Conservation (phyloP, 805 yeast species). For the Kodamaea leandrae region DNA sequence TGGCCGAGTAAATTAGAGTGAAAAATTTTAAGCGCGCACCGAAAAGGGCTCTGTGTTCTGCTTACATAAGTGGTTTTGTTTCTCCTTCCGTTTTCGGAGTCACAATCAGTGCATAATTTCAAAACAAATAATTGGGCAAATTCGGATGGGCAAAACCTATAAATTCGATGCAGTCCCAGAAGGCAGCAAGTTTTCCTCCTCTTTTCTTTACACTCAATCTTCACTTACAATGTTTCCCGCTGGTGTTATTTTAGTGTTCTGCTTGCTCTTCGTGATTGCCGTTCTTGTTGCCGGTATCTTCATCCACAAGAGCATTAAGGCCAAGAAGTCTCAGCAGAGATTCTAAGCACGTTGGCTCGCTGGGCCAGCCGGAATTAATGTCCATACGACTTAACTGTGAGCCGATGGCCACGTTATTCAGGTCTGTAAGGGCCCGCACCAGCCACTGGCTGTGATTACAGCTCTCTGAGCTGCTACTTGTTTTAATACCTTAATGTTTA, state of each 20-base stretch:
- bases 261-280: constrained; percentile 49
- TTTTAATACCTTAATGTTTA: constrained; percentile 5
- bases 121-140: constrained; percentile 10
- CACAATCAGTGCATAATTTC: constrained; percentile 1
- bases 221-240: constrained; percentile 56
- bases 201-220: constrained; percentile 8
- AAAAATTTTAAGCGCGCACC: constrained; percentile 3
- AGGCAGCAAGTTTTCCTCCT: constrained; percentile 8
- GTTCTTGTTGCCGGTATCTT: constrained; percentile 32
- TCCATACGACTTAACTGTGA: constrained; percentile 5
- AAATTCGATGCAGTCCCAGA: constrained; percentile 7
- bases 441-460: neutral
- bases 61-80: constrained; percentile 2
- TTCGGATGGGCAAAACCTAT: constrained; percentile 8
- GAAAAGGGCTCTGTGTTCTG: neutral
- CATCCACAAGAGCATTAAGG: constrained; percentile 41
- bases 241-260: constrained; percentile 72
- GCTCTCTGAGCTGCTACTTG: constrained; percentile 3
- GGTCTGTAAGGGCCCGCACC: constrained; percentile 1
- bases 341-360: constrained; percentile 22
- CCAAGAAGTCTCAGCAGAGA: constrained; percentile 43
- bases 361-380: constrained; percentile 3
- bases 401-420: constrained; percentile 6
- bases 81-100: constrained; percentile 1
- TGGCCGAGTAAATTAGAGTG: constrained; percentile 2